A percentile compares a stretch with the other conserved stretches of the same genome.
These are phyloP conservation scores for Quercus ilex DNA, from an alignment of 306 rosid species.

Conservation along the genomic window DNA sequence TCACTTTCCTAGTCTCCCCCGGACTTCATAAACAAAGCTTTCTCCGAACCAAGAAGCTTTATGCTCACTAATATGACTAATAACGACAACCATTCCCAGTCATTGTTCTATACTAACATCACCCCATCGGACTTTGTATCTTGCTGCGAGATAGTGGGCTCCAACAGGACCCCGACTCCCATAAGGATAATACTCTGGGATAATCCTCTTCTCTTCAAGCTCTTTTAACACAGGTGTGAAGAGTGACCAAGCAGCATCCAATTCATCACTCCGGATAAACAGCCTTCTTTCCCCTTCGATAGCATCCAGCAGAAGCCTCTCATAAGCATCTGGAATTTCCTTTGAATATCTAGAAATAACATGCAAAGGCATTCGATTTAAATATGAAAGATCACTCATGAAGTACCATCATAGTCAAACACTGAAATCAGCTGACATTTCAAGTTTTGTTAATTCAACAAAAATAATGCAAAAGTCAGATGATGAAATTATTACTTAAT, in stretches of 20 bases:
- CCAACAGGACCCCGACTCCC: constrained; percentile 94
- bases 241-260: constrained; percentile 85
- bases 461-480: not conserved
- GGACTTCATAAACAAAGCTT: not conserved
- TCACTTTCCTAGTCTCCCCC: not conserved
- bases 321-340: constrained; percentile 95
- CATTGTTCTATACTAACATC: constrained; percentile 57
- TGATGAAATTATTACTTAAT: not conserved
- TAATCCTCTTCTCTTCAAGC: constrained; percentile 67
- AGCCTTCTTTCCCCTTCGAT: constrained; percentile 90
- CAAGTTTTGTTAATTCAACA: not conserved
- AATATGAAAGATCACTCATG: not conserved
- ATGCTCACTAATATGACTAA: constrained; percentile 15
- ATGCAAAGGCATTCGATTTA: not conserved
- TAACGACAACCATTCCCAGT: constrained; percentile 8
- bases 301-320: constrained; percentile 86
- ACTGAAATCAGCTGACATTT: not conserved
- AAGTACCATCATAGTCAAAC: not conserved
- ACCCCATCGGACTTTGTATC: constrained; percentile 82
- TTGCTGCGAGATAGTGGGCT: constrained; percentile 87
- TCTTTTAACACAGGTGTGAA: constrained; percentile 78
- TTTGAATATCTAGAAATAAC: constrained; percentile 57
- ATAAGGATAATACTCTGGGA: constrained; percentile 82
- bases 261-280: constrained; percentile 84
- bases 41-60: not conserved